phyloP scores from a whole-genome alignment of 1,284 basidiomycete species.

The Microbotryomycetes sp. region DNA sequence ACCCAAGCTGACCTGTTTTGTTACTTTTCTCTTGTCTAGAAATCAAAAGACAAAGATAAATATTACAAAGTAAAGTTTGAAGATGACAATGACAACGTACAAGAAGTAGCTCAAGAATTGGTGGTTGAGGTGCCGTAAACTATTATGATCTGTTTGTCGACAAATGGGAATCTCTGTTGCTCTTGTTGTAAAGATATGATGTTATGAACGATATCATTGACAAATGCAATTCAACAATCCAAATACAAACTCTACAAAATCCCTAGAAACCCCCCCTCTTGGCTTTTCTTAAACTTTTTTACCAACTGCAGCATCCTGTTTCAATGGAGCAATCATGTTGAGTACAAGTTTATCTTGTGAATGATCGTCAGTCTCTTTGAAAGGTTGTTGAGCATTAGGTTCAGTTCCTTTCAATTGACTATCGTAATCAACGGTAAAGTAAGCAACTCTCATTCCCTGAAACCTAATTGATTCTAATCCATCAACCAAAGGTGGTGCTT shows the following conservation, averaged over 20 bases:
- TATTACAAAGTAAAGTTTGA: conserved; percentile 38
- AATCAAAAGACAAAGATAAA: conserved; percentile 18
- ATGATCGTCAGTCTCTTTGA: neutral
- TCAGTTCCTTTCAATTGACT: conserved; percentile 57
- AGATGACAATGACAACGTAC: conserved; percentile 34
- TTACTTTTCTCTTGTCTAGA: neutral
- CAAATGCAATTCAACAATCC: too few relatives aligned
- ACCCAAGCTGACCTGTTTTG: neutral
- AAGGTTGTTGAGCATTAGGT: conserved; percentile 60
- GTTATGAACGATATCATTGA: too few relatives aligned
- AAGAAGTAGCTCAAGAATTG: conserved; percentile 26
- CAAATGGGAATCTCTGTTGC: too few relatives aligned
- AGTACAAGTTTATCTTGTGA: conserved; percentile 58
- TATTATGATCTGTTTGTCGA: too few relatives aligned
- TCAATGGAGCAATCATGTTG: conserved; percentile 89
- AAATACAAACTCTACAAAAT: too few relatives aligned
- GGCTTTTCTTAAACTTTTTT: conserved; percentile 13
- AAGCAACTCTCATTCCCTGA: conserved; percentile 92
- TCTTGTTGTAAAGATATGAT: too few relatives aligned
- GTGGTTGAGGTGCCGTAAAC: conserved; percentile 25
- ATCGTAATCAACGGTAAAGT: conserved; percentile 90
- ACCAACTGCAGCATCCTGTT: conserved; percentile 60
- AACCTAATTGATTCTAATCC: conserved; percentile 93
- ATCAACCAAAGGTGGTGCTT: conserved; percentile 65
- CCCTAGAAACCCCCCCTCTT: neutral